Evolutionary conservation across 2,329 filamentous ascomycete genomes (phyloP).

Genomic region (Metarhizium sp.): DNA sequence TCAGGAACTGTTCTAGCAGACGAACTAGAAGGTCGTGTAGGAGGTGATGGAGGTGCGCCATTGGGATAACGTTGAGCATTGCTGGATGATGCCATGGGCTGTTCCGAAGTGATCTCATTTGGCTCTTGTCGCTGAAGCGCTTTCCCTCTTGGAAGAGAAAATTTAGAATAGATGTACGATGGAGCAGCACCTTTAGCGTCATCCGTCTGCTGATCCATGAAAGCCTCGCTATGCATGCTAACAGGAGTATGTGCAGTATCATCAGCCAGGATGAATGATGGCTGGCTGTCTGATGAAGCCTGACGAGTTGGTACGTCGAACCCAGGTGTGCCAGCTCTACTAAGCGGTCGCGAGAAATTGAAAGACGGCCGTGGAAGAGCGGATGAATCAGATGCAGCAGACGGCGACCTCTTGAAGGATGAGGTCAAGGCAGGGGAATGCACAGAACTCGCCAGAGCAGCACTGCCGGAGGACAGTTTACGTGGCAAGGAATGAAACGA

Average conservation of each 20-base stretch:
- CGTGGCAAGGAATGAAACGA: constrained; percentile 58
- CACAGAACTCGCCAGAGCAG: constrained; percentile 31
- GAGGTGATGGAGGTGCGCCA: constrained; percentile 50
- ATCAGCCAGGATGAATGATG: constrained; percentile 52
- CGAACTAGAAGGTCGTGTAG: constrained; percentile 50
- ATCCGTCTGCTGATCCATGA: constrained; percentile 42
- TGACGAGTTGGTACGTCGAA: constrained; percentile 52
- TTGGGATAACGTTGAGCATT: constrained; percentile 33
- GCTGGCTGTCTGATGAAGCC: constrained; percentile 58
- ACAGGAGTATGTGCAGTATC: constrained; percentile 60
- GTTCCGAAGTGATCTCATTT: constrained; percentile 50
- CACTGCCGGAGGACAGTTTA: constrained; percentile 66
- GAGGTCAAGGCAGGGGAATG: constrained; percentile 48
- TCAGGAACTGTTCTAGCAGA: constrained; percentile 30
- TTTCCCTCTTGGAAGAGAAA: constrained; percentile 74
- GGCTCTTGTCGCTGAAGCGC: constrained; percentile 59
- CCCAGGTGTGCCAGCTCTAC: constrained; percentile 54
- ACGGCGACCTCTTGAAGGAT: constrained; percentile 70
- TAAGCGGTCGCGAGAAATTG: constrained; percentile 90
- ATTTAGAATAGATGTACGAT: constrained; percentile 83
- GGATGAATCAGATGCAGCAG: constrained; percentile 74
- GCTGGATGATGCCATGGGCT: constrained; percentile 32
- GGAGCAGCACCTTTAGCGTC: constrained; percentile 43
- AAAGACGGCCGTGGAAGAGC: constrained; percentile 65
- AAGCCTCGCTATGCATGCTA: constrained; percentile 63